Conservation (phyloP, 768 basidiomycete species). For the Leccinum disarticulatum region DNA sequence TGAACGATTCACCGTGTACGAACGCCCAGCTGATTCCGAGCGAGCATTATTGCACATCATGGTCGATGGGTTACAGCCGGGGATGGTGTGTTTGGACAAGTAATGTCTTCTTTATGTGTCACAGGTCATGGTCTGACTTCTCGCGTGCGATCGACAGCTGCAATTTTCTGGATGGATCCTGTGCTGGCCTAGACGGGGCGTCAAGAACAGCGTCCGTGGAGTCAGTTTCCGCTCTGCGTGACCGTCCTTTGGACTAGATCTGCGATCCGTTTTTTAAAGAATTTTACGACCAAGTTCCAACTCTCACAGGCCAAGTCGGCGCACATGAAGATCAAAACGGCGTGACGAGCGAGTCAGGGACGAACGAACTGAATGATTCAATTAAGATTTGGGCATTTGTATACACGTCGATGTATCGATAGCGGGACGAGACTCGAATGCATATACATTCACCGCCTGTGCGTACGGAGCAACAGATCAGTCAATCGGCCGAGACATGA, state of each 20-base stretch:
- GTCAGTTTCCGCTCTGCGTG: no score
- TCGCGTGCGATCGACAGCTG: conserved; percentile 51
- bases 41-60: no score
- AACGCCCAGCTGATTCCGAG: no score
- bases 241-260: no score
- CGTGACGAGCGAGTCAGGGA: conserved; percentile 1
- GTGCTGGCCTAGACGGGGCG: conserved; percentile 93
- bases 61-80: no score
- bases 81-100: conserved; percentile 58
- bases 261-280: no score
- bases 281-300: conserved; percentile 56
- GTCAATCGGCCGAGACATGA: not conserved
- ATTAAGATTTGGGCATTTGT: not conserved
- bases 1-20: no score
- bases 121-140: conserved; percentile 68
- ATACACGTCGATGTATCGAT: not conserved
- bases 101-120: conserved; percentile 23
- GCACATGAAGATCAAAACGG: conserved; percentile 77
- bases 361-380: not conserved
- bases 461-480: not conserved
- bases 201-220: no score
- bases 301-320: conserved; percentile 78
- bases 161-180: conserved; percentile 79
- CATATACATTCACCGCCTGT: not conserved
- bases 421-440: no score